A percentile compares a stretch with the other conserved stretches of the same genome.
phyloP scores from a whole-genome alignment of 2,329 filamentous ascomycete species.

The Lachnum nothofagi region DNA sequence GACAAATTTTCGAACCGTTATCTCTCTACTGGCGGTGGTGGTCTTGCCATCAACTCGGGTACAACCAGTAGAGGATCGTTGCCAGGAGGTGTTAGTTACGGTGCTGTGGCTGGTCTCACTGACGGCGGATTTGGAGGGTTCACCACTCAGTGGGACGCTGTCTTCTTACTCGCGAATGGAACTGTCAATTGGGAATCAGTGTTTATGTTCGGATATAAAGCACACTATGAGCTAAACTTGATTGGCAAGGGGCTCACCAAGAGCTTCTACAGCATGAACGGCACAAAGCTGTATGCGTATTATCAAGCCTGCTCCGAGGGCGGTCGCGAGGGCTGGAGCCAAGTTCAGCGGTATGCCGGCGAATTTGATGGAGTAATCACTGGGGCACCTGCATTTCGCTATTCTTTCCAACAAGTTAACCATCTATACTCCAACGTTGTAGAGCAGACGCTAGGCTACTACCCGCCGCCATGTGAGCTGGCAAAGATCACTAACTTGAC shows the following conservation, averaged over 20 bases:
- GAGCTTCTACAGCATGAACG: constrained; percentile 36
- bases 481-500: constrained; percentile 50
- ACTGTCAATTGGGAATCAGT: constrained; percentile 36
- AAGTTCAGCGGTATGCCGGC: constrained; percentile 37
- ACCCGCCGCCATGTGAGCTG: constrained; percentile 42
- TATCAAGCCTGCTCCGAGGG: constrained; percentile 42
- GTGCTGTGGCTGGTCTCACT: constrained; percentile 45
- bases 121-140: constrained; percentile 49
- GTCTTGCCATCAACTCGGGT: constrained; percentile 45
- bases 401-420: constrained; percentile 41
- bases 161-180: constrained; percentile 37
- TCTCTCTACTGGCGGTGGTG: constrained; percentile 43
- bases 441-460: constrained; percentile 39
- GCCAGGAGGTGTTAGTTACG: constrained; percentile 40
- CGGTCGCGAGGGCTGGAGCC: constrained; percentile 46
- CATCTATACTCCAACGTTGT: constrained; percentile 38
- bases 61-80: constrained; percentile 20
- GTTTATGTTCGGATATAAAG: constrained; percentile 38
- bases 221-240: constrained; percentile 34
- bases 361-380: constrained; percentile 42
- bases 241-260: constrained; percentile 42
- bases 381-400: constrained; percentile 44
- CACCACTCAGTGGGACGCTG: constrained; percentile 35
- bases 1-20: constrained; percentile 42
- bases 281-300: constrained; percentile 16